Base-by-base conservation (phyloP, 2,329 filamentous ascomycete species). In the Capronia coronata region DNA sequence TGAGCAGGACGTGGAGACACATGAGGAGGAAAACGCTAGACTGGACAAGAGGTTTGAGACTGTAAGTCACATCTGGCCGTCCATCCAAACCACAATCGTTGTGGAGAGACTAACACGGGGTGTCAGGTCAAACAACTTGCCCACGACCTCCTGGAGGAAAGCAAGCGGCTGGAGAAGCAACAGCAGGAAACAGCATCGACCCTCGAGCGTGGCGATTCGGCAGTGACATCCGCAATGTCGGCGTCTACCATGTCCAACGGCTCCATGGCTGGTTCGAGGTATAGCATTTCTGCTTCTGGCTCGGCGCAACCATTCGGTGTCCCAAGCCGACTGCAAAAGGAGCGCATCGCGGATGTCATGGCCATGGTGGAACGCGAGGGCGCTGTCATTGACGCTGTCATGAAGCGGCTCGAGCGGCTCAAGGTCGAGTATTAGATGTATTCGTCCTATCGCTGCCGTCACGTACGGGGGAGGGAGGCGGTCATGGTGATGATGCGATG, bases 361-460 rank as follows among this genome's bases (percentile, higher is more conserved):
- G 65, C 62, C 34, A 70, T 75, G 70, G 69, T 75, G 40, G 72
- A 75, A 51, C 64, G 72, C 65, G 72, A 75, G 69, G 49, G 46
- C 11, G 59, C 59, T 2, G 52, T 61, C 19, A 61, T 61, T 29
- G 57, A 61, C 2, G 57, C 55, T 11, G 57, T 52, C 10, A 55
- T 58, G 49, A 52, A 55, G 22, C 43, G 59, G 30, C 42, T 61
- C 19, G 51, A 59, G 35, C 39, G 51, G 21, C 32, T 61, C 39
- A 55, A 51, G 23, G 41, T 53, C 22, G 56, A 54, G 54, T 56
- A 56, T 23, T 55, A 55, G 46, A 41, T 23, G 38, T 41, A 41
- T 25, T 41, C 16, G 38, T n/a, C 3, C 7, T n/a, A 7, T 3
- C 29, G 7, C 7, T n/a, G n/a, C 29, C 6, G 29, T n/a, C 7